These are phyloP conservation scores for Berberis thunbergii DNA, from an alignment of 164 flowering plant species.

Conservation along the genomic window DNA sequence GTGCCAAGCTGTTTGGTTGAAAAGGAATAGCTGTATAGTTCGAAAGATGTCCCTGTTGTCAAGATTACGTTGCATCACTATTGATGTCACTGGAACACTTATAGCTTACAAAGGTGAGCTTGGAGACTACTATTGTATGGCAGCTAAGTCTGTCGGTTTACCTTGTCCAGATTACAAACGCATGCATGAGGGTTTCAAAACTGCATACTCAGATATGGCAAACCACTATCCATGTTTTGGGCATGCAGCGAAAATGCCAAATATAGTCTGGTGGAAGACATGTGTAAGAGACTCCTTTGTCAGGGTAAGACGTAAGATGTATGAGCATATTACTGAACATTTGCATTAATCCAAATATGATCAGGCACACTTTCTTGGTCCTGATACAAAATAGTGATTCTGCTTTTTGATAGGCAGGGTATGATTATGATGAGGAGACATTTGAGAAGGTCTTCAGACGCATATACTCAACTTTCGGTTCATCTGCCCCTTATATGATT, in stretches of 20 bases:
- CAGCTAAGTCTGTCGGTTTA: slow-evolving; percentile 86
- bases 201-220: slow-evolving; percentile 88
- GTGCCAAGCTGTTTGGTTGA: background rate
- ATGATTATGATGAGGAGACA: slow-evolving; percentile 90
- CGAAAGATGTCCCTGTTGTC: slow-evolving; percentile 48
- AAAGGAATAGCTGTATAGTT: slow-evolving; percentile 5
- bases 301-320: slow-evolving; percentile 37
- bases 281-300: slow-evolving; percentile 84
- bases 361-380: background rate
- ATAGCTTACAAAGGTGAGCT: slow-evolving; percentile 96
- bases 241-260: slow-evolving; percentile 76
- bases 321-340: background rate
- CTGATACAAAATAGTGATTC: slow-evolving; percentile 6
- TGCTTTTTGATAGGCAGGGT: slow-evolving; percentile 68
- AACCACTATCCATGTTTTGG: slow-evolving; percentile 91
- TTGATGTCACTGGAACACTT: slow-evolving; percentile 96
- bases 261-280: slow-evolving; percentile 94
- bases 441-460: slow-evolving; percentile 93
- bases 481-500: slow-evolving; percentile 79
- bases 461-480: slow-evolving; percentile 87
- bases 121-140: slow-evolving; percentile 99
- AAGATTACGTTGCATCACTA: slow-evolving; percentile 69
- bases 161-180: slow-evolving; percentile 96
- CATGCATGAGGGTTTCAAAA: slow-evolving; percentile 88
- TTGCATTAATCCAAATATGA: slow-evolving; percentile 2